These are phyloP conservation scores for Artemisia tridentata DNA, from an alignment of 129 eudicot genomes.

Conservation along the genomic window DNA sequence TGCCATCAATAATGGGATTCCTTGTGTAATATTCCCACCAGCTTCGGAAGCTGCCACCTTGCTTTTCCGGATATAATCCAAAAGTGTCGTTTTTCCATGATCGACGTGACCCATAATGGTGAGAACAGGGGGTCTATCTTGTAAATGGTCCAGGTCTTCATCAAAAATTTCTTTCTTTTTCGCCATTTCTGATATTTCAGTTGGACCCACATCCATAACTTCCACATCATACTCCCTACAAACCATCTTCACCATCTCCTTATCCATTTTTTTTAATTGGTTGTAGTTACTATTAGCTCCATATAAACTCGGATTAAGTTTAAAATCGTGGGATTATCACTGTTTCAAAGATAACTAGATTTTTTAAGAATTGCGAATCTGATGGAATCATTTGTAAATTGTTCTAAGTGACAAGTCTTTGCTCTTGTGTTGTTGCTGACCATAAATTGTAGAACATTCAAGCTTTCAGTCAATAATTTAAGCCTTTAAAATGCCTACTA, in stretches of 20 bases:
- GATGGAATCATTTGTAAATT: too few relatives aligned
- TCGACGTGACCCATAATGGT: slow-evolving; percentile 99
- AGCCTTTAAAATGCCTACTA: too few relatives aligned
- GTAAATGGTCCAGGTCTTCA: slow-evolving; percentile 70
- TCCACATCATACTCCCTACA: slow-evolving; percentile 87
- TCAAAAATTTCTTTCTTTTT: slow-evolving; percentile 84
- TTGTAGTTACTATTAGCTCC: too few relatives aligned
- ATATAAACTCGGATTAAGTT: too few relatives aligned
- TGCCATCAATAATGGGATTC: slow-evolving; percentile 89
- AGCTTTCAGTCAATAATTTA: too few relatives aligned
- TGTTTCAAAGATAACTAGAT: too few relatives aligned
- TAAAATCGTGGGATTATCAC: too few relatives aligned
- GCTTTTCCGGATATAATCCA: slow-evolving; percentile 86
- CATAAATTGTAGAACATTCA: too few relatives aligned
- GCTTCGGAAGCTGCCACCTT: slow-evolving; percentile 99
- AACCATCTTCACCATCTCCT: slow-evolving; percentile 87
- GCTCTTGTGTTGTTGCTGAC: too few relatives aligned
- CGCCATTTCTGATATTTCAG: slow-evolving; percentile 74
- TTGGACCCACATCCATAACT: slow-evolving; percentile 69
- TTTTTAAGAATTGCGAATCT: too few relatives aligned
- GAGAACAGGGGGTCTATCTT: slow-evolving; percentile 91
- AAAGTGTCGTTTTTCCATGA: slow-evolving; percentile 95
- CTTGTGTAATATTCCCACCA: slow-evolving; percentile 98
- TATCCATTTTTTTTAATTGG: slow-evolving; percentile 49
- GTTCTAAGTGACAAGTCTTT: too few relatives aligned